Conservation (phyloP, 2,329 filamentous ascomycete species). For the Scedosporium minutisporum region DNA sequence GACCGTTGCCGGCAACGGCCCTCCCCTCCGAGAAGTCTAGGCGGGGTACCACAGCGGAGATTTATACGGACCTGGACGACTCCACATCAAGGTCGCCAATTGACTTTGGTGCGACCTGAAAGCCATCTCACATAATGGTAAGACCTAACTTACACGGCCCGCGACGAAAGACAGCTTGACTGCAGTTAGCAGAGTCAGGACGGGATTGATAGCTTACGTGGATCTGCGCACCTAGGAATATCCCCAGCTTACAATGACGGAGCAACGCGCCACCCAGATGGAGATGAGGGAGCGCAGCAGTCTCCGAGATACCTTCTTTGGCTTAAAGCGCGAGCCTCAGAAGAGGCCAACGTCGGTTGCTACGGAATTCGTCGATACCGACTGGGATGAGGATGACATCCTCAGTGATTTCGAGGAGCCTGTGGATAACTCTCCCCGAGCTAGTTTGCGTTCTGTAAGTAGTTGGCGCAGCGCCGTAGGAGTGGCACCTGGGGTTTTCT, state of each 20-base stretch:
- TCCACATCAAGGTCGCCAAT: neutral
- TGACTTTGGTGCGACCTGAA: neutral
- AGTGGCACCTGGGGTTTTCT: neutral
- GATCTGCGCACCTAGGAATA: neutral
- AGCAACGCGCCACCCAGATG: conserved; percentile 13
- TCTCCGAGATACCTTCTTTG: conserved; percentile 51
- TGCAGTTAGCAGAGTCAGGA: neutral
- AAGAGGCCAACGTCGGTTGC: conserved; percentile 57
- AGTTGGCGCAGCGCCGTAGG: neutral
- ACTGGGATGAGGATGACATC: conserved; percentile 53
- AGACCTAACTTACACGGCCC: neutral
- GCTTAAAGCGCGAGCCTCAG: conserved; percentile 39
- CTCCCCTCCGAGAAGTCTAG: neutral
- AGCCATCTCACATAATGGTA: neutral
- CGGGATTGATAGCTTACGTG: neutral
- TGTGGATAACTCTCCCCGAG: conserved; percentile 52
- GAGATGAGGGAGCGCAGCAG: conserved; percentile 44
- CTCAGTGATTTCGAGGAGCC: conserved; percentile 42
- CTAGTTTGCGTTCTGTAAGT: conserved; percentile 65
- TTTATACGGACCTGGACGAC: neutral
- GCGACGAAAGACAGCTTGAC: neutral
- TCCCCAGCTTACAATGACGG: conserved; percentile 7
- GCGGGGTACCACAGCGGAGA: neutral
- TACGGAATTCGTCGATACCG: conserved; percentile 71
- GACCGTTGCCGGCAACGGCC: neutral